Percentiles rank a stretch among this genome's conserved stretches.
Evolutionary conservation across 768 basidiomycete genomes (phyloP).

Genomic region (Amylocystis lapponica): DNA sequence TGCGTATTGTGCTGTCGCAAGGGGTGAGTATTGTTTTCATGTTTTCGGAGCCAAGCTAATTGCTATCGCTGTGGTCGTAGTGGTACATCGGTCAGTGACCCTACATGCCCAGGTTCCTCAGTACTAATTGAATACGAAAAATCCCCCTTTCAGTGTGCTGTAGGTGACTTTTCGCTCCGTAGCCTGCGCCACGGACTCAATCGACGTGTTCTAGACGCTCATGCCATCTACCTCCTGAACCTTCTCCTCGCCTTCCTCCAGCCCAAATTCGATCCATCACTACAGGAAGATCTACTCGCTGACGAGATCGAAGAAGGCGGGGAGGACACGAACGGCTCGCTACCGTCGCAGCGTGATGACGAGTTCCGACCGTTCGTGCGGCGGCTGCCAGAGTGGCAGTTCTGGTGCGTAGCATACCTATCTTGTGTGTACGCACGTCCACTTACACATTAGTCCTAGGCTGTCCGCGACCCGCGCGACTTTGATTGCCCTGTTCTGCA

Average conservation of each 20-base stretch:
- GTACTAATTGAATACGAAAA: neutral
- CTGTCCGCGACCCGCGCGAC: conserved; percentile 88
- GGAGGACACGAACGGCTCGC: conserved; percentile 42
- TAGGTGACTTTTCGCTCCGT: conserved; percentile 34
- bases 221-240: conserved; percentile 94
- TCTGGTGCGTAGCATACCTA: conserved; percentile 54
- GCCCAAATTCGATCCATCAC: conserved; percentile 95
- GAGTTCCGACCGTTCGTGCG: conserved; percentile 98
- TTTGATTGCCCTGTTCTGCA: conserved; percentile 72
- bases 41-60: conserved; percentile 4
- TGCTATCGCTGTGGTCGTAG: conserved; percentile 30
- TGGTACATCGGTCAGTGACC: conserved; percentile 84
- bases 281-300: conserved; percentile 88
- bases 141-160: conserved; percentile 50
- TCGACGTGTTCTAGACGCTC: conserved; percentile 53
- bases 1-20: conserved; percentile 84
- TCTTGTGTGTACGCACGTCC: neutral
- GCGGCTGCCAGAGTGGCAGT: conserved; percentile 93
- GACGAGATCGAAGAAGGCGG: conserved; percentile 96
- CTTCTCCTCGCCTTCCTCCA: conserved; percentile 96
- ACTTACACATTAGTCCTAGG: conserved; percentile 40
- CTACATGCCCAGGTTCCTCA: conserved; percentile 1
- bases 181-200: neutral
- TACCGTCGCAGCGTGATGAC: conserved; percentile 75
- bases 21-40: conserved; percentile 55